Conservation (phyloP, 495 filamentous ascomycete species). For the Lepidopterella palustris region DNA sequence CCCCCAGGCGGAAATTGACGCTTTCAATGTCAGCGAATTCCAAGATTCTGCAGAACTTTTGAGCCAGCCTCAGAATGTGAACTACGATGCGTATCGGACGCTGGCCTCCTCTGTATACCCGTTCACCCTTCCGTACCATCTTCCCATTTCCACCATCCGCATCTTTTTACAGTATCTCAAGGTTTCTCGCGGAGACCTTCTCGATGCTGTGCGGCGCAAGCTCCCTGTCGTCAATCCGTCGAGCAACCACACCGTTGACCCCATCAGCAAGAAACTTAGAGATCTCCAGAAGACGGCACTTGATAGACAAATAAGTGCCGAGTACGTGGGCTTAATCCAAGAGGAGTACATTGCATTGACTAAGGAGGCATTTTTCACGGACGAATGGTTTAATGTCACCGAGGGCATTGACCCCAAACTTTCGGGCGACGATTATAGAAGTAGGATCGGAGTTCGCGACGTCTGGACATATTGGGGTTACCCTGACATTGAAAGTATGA, state of each 20-base stretch:
- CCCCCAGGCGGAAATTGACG: not conserved
- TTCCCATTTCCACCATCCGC: not conserved
- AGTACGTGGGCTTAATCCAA: no score
- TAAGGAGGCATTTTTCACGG: not conserved
- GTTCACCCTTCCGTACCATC: not conserved
- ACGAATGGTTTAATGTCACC: not conserved
- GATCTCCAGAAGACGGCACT: no score
- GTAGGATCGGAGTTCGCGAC: not conserved
- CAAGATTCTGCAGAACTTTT: not conserved
- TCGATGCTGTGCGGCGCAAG: no score
- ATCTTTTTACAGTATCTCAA: not conserved
- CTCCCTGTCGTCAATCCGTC: no score
- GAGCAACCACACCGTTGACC: no score
- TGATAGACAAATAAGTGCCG: no score
- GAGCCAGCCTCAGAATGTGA: not conserved
- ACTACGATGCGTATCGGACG: not conserved
- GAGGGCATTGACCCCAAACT: not conserved
- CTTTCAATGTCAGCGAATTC: not conserved
- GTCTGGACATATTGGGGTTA: not conserved
- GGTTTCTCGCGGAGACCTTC: not conserved
- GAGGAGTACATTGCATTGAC: not conserved
- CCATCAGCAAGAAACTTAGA: no score
- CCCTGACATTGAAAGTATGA: not conserved
- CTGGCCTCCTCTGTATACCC: not conserved
- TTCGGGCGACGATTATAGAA: not conserved